phyloP scores from a whole-genome alignment of 257 asterid genomes.

The Solanum chmielewskii region DNA sequence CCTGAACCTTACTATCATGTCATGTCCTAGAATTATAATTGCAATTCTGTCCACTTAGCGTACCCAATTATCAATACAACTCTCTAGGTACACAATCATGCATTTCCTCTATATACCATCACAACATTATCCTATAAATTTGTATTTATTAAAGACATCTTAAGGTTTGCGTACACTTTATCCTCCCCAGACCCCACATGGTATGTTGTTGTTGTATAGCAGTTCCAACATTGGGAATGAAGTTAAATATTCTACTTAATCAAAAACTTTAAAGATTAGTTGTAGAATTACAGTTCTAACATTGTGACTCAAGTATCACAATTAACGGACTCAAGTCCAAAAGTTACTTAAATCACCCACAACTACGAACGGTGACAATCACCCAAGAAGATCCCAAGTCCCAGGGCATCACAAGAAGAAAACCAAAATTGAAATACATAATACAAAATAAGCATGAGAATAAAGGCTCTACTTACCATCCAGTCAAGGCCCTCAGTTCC shows the following conservation, averaged over 20 bases:
- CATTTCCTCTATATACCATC: background rate
- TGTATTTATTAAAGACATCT: background rate
- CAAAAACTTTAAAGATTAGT: background rate
- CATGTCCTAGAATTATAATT: background rate
- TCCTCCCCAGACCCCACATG: background rate
- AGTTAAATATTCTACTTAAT: background rate
- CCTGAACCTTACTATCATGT: background rate
- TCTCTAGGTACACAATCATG: background rate
- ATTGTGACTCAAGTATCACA: background rate
- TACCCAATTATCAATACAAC: background rate
- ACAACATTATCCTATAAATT: background rate
- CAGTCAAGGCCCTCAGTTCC: slow-evolving; percentile 78
- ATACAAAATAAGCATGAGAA: background rate
- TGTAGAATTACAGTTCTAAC: background rate
- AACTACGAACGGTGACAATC: background rate
- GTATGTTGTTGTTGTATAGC: background rate
- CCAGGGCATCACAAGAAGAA: background rate
- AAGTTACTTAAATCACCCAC: background rate
- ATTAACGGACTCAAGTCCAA: background rate
- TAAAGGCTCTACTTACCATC: slow-evolving; percentile 50
- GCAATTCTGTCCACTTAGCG: background rate
- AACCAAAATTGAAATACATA: background rate
- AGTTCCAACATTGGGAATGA: background rate
- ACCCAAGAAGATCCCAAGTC: background rate
- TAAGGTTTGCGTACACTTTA: background rate